phyloP scores from a whole-genome alignment of 768 basidiomycete species.

The Suillus discolor region DNA sequence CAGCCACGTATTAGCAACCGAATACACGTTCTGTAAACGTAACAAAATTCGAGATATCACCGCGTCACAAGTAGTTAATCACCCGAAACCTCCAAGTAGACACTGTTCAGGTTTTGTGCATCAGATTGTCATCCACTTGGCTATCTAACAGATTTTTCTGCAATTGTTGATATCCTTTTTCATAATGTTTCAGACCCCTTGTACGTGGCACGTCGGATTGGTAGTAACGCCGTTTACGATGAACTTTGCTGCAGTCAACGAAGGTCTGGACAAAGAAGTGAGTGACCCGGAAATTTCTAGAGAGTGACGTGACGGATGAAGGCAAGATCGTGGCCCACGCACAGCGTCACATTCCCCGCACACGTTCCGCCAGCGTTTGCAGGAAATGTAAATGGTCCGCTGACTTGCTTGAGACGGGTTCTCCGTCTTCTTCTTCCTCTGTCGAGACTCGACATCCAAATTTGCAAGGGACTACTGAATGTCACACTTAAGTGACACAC shows the following conservation, averaged over 20 bases:
- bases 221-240: background rate
- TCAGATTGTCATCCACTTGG: background rate
- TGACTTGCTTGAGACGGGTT: slow-evolving; percentile 6
- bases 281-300: slow-evolving; percentile 2
- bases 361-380: slow-evolving; percentile 10
- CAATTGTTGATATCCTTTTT: background rate
- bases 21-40: slow-evolving; percentile 5
- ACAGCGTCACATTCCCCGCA: slow-evolving; percentile 11
- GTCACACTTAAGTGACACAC: slow-evolving; percentile 3
- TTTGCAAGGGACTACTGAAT: slow-evolving; percentile 5
- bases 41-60: slow-evolving; percentile 1
- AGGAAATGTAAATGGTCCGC: slow-evolving; percentile 7
- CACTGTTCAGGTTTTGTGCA: background rate
- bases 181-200: background rate
- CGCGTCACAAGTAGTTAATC: background rate
- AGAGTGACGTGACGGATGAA: slow-evolving; percentile 9
- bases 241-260: background rate
- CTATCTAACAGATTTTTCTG: background rate
- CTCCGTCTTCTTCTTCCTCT: slow-evolving; percentile 1
- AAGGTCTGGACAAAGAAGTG: background rate
- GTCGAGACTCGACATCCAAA: slow-evolving; percentile 1
- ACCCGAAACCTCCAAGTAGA: background rate
- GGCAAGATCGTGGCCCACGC: slow-evolving; percentile 8
- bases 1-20: slow-evolving; percentile 1
- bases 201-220: too few species aligned